Base-by-base conservation (phyloP, 1,284 basidiomycete species). In the Sporisorium exsertum region DNA sequence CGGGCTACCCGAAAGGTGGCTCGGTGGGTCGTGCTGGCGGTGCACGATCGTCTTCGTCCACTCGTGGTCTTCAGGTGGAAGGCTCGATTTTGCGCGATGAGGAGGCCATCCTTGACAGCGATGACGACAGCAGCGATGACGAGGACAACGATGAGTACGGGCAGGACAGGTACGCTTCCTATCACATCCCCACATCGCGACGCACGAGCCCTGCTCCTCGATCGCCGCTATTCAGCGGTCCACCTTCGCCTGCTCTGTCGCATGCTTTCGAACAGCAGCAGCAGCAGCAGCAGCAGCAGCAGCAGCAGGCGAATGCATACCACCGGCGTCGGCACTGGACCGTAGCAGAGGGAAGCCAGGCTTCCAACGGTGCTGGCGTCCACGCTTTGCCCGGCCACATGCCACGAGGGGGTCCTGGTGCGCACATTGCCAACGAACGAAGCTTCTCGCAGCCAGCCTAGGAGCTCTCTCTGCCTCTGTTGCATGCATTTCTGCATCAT, bases 21-120 rank as follows among this genome's bases (percentile, higher is more conserved):
- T 55, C 52, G 4, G 52, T 51, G 29, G 53, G 62, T 0, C 59
- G 46, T 29, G 46, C 53, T 12, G 33, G 32, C 26, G 52, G 46
- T 20, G 20, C 47, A 8, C 60, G 63, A 8, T 32, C 55, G 5
- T 56, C 59, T 1, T 56, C 64, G 15, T 69, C 58, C 2, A 61
- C 40, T 0, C 58, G 57, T 0, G 72, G 72, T 6, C 55, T 74
- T 20, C 66, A 69, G 58, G 66, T 74, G 12, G 72, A 70, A 49
- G 72, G 72, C 29, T 66, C 63, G 24, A 74, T 74, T 27, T 59
- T 74, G 15, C 66, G 72, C 24, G 72, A 69, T 24, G 60, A 69
- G 45, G 66, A 69, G 27, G 66, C 66, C 2, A 58, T 69, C 37
- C 60, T 69, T 47, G 45, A 58, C 46, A 69, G 66, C 57, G 66